Percentiles rank a stretch among this genome's conserved stretches.
Conservation (phyloP, 139 green algal genomes). For the Haematococcus sp. region DNA sequence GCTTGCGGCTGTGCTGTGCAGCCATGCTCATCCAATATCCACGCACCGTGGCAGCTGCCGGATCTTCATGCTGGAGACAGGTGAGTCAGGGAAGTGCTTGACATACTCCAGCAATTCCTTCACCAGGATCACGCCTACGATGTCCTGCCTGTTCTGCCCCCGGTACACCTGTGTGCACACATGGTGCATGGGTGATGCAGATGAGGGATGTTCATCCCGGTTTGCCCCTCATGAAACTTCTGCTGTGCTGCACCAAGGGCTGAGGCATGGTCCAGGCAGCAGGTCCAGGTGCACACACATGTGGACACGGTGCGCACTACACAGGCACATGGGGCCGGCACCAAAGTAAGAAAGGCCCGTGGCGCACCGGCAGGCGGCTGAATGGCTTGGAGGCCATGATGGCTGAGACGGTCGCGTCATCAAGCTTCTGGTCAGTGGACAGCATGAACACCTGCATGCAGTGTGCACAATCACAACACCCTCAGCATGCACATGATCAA, state of each 20-base stretch:
- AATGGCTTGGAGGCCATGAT: constrained; percentile 52
- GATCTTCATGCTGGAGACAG: constrained; percentile 31
- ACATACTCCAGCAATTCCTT: constrained; percentile 64
- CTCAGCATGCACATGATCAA: too few species aligned
- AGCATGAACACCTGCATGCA: constrained; percentile 62
- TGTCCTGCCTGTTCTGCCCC: constrained; percentile 16
- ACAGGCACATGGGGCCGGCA: too few species aligned
- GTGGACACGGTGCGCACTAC: too few species aligned
- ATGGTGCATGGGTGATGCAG: too few species aligned
- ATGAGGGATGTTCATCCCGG: too few species aligned
- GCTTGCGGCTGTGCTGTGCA: too few species aligned
- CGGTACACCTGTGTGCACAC: constrained; percentile 14
- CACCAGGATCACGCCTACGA: constrained; percentile 53
- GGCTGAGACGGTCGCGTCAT: constrained; percentile 30
- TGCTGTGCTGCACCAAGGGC: too few species aligned
- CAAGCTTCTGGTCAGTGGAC: constrained; percentile 43
- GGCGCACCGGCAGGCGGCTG: constrained; percentile 15
- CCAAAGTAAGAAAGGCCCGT: too few species aligned
- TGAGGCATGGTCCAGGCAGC: too few species aligned
- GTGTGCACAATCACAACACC: neutral
- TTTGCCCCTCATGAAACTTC: too few species aligned
- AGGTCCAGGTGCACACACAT: too few species aligned
- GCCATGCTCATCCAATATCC: too few species aligned
- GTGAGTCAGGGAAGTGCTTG: constrained; percentile 21
- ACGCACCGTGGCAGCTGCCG: constrained; percentile 29